Conservation (phyloP, 768 basidiomycete species). For the Tephrocybe sp. region DNA sequence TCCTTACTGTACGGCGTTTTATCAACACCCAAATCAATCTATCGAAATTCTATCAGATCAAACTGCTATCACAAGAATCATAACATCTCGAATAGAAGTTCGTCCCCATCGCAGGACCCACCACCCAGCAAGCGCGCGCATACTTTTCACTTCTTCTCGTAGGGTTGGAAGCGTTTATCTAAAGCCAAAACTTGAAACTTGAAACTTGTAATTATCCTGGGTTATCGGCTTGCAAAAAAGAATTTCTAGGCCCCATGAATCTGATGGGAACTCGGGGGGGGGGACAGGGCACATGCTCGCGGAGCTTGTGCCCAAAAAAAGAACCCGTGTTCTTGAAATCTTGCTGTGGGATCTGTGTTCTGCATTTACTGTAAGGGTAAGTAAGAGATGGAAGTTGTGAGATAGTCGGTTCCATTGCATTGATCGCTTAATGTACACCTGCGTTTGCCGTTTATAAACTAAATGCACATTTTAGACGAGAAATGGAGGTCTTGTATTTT, state of each 20-base stretch:
- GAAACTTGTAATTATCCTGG: constrained; percentile 5
- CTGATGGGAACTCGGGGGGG: not conserved
- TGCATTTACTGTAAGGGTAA: no score
- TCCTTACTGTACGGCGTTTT: not conserved
- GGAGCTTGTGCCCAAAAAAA: not conserved
- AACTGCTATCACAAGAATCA: not conserved
- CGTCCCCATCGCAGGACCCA: constrained; percentile 3
- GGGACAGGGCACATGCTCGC: constrained; percentile 1
- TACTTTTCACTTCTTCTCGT: not conserved
- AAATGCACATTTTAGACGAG: not conserved
- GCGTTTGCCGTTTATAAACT: not conserved
- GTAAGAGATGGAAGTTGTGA: no score
- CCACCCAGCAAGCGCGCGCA: not conserved
- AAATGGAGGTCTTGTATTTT: no score
- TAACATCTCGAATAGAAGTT: not conserved
- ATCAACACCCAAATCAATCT: not conserved
- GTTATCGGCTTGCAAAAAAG: constrained; percentile 3
- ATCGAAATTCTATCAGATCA: constrained; percentile 4
- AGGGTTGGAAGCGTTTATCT: no score
- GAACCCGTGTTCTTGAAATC: not conserved
- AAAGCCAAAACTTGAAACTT: no score
- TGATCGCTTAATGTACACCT: not conserved
- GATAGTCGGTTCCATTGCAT: not conserved
- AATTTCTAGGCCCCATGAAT: not conserved
- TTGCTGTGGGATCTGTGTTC: no score